Evolutionary conservation across 108 stramenopile genomes (phyloP), one percentile per base, ranked within the genome.

Genomic region (Cylindrotheca fusiformis): DNA sequence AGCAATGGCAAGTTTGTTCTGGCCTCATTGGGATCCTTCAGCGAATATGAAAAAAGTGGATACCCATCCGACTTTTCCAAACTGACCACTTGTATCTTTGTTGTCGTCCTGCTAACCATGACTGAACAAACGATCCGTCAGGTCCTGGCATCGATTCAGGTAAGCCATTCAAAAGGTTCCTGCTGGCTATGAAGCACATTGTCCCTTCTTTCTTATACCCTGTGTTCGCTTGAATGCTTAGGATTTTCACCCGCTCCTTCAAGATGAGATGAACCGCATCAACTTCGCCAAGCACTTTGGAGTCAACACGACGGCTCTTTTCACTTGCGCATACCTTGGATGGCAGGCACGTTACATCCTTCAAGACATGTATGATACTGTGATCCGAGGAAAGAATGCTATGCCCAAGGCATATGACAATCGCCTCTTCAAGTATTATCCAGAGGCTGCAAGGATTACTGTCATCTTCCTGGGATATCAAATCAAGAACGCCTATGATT

Each of bases 401-500:
- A 58, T 72, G 48, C 68, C 72, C 4, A 63, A 63, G 1, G 80
- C 56, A 5, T 82, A 60, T 60, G 83, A 83, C 45, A 47, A 71
- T 14, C 77, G 86, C 30, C 48, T 88, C 19, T 91, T 80, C 50
- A 60, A 72, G 8, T 87, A 82, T 49, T 74, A 84, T 48, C 88
- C 88, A 1, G 79, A 69, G 66, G 64, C 60, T 20, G 68, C 79
- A 8, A 76, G 81, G 1, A 46, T 93, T 4, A 24, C 60, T 4
- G 27, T 81, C 3, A 73, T 88, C 48, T 93, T 90, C 67, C 74
- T 90, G 28, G 77, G 74, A 12, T 93, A 90, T 74, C 93, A 94
- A 63, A 50, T 87, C 32, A 94, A 94, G 68, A 94, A 94, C 48
- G 63, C 87, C 54, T 80, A 77, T 57, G 93, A 94, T 72, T 77